Evolutionary conservation across 1,284 basidiomycete species (phyloP).

Genomic region (Somion occarium): DNA sequence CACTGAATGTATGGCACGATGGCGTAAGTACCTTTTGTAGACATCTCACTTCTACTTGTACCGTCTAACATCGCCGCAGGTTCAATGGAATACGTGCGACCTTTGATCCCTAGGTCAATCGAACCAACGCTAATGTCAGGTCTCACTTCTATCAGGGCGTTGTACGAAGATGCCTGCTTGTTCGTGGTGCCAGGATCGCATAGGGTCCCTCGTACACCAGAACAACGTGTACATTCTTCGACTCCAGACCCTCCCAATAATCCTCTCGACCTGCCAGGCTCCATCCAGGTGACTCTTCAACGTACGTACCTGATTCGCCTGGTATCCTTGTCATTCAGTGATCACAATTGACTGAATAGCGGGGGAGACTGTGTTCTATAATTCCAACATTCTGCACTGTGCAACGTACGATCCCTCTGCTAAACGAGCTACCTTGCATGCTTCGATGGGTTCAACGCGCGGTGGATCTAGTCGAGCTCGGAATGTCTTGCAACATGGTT

Average conservation of each 20-base stretch:
- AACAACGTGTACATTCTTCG: conserved; percentile 55
- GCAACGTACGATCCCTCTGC: conserved; percentile 54
- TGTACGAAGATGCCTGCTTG: conserved; percentile 73
- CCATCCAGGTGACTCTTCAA: conserved; percentile 53
- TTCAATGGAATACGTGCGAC: conserved; percentile 80
- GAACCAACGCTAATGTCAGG: neutral
- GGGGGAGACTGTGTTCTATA: conserved; percentile 81
- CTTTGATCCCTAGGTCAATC: neutral
- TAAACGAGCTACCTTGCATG: conserved; percentile 71
- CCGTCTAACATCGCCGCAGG: conserved; percentile 31
- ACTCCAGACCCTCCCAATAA: conserved; percentile 50
- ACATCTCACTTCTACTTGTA: neutral
- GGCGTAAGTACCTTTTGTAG: conserved; percentile 53
- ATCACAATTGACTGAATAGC: too few relatives aligned
- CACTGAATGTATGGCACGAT: conserved; percentile 59
- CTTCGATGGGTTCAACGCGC: conserved; percentile 59
- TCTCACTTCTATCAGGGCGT: conserved; percentile 40
- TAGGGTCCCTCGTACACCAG: conserved; percentile 49
- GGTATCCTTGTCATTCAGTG: neutral
- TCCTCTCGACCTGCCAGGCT: conserved; percentile 68
- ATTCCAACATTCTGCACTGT: conserved; percentile 77
- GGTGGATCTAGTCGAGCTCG: conserved; percentile 65
- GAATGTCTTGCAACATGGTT: conserved; percentile 78
- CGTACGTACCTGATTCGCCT: conserved; percentile 35
- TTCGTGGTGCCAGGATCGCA: conserved; percentile 75